Conservation (phyloP, 2,329 filamentous ascomycete species). For the Colletotrichum sp. region DNA sequence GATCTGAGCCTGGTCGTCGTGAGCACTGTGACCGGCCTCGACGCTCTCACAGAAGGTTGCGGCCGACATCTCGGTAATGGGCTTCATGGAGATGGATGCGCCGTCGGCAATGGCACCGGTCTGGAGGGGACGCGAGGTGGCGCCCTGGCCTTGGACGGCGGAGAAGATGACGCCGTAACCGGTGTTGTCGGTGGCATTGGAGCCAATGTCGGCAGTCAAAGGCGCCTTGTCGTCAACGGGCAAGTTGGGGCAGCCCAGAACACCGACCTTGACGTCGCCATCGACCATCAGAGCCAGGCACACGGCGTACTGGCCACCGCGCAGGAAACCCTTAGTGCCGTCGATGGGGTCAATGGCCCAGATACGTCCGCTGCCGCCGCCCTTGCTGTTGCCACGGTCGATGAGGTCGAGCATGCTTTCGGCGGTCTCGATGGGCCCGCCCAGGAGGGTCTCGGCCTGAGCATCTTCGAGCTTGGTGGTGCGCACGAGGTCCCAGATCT, state of each 20-base stretch:
- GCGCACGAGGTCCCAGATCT: constrained; percentile 84
- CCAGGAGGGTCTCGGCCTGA: constrained; percentile 69
- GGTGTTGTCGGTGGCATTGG: constrained; percentile 73
- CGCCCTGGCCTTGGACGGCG: constrained; percentile 79
- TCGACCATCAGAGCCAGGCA: constrained; percentile 92
- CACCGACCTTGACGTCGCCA: constrained; percentile 91
- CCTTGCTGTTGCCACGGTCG: constrained; percentile 71
- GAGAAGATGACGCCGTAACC: constrained; percentile 89
- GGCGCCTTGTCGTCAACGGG: constrained; percentile 81
- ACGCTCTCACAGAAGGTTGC: constrained; percentile 98
- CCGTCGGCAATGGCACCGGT: constrained; percentile 55
- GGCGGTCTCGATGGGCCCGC: constrained; percentile 69
- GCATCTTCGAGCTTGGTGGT: constrained; percentile 71
- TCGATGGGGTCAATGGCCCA: constrained; percentile 99
- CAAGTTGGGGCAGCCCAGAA: constrained; percentile 94
- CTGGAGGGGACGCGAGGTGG: constrained; percentile 76
- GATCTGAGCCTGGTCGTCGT: constrained; percentile 86
- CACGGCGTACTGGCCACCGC: constrained; percentile 96
- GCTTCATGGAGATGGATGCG: constrained; percentile 77
- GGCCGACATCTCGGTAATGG: constrained; percentile 72
- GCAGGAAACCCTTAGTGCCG: constrained; percentile 95
- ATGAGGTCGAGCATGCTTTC: constrained; percentile 72
- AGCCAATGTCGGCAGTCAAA: constrained; percentile 74
- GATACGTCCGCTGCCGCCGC: constrained; percentile 77
- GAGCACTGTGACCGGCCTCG: constrained; percentile 89